These are phyloP conservation scores for Carallia brachiata DNA, from an alignment of 345 rosid genomes.

Conservation along the genomic window DNA sequence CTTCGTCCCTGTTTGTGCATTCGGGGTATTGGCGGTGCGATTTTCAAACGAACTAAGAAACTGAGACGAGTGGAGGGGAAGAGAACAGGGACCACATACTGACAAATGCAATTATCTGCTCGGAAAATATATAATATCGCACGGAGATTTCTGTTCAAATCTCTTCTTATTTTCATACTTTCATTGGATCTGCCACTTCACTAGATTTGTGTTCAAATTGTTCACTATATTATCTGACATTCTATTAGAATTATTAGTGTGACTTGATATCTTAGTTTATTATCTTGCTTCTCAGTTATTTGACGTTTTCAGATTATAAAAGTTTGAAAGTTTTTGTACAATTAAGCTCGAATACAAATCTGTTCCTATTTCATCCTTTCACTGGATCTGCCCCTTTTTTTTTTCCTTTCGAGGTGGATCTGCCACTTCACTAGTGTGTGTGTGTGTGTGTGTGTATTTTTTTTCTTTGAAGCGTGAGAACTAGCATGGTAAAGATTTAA, in stretches of 20 bases:
- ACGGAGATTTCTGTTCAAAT: not conserved
- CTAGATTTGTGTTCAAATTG: not conserved
- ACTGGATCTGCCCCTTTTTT: no score
- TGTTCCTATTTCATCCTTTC: no score
- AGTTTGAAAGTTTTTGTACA: no score
- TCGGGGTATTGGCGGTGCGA: not conserved
- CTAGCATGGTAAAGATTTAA: no score
- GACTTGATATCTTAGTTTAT: no score
- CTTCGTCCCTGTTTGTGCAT: not conserved
- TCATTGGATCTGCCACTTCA: not conserved
- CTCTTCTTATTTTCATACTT: not conserved
- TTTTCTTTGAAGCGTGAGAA: no score
- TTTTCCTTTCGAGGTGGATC: not conserved
- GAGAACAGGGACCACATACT: constrained; percentile 1
- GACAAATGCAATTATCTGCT: not conserved
- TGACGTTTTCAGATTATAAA: no score
- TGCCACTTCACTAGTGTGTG: not conserved
- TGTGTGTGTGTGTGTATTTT: no score
- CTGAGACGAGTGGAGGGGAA: not conserved
- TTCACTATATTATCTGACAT: no score
- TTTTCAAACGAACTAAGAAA: not conserved
- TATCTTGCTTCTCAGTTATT: no score
- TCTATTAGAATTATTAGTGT: no score
- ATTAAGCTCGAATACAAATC: no score
- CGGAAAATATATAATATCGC: constrained; percentile 11